Percentiles rank a stretch among this genome's conserved stretches.
Conservation (phyloP, 1,139 yeast genomes). For the Tardiomyces digboiensis region DNA sequence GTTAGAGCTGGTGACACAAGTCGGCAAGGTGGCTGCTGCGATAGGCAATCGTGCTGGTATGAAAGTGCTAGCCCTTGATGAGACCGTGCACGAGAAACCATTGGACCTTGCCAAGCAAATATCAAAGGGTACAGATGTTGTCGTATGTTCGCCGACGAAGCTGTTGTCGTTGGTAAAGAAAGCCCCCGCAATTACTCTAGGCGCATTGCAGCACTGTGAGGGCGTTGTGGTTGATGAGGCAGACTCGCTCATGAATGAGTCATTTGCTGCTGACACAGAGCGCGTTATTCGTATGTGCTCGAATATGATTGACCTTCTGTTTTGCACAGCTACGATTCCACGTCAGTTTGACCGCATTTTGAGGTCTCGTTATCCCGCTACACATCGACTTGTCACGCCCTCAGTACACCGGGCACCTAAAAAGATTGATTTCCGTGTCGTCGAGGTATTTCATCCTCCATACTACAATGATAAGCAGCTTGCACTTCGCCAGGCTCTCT, state of each 20-base stretch:
- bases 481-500: constrained; percentile 81
- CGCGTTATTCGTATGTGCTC: constrained; percentile 40
- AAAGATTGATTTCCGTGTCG: constrained; percentile 57
- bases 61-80: not conserved
- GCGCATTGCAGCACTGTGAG: constrained; percentile 26
- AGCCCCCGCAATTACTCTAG: constrained; percentile 10
- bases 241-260: constrained; percentile 80
- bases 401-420: constrained; percentile 75
- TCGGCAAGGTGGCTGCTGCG: constrained; percentile 30
- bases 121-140: constrained; percentile 48
- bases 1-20: constrained; percentile 80
- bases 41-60: not conserved
- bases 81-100: not conserved
- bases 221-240: constrained; percentile 90
- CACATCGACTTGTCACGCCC: constrained; percentile 68
- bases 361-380: constrained; percentile 51
- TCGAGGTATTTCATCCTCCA: constrained; percentile 68
- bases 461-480: constrained; percentile 76
- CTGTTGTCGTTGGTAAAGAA: constrained; percentile 14
- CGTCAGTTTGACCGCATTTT: constrained; percentile 60
- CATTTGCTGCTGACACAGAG: constrained; percentile 66
- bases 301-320: constrained; percentile 51
- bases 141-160: constrained; percentile 69
- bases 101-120: constrained; percentile 31
- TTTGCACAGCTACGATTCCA: constrained; percentile 91